A percentile compares a stretch with the other conserved stretches of the same genome.
phyloP scores from a whole-genome alignment of 2,329 filamentous ascomycete genomes.

The Massarina eburnea region DNA sequence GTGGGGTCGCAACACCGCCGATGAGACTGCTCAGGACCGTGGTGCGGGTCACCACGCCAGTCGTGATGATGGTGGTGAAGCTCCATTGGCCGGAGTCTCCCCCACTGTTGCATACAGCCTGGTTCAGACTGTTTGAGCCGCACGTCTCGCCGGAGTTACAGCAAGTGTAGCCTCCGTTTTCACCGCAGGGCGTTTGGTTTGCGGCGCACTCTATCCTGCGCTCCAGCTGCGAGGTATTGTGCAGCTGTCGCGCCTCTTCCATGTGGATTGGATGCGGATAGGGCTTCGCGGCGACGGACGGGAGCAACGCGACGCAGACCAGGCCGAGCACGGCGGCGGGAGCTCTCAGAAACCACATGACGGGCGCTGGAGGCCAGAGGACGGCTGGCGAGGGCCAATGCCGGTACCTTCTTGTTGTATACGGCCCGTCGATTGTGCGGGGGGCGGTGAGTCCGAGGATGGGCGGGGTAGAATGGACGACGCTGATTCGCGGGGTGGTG shows the following conservation, averaged over 20 bases:
- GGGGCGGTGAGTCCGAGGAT: constrained; percentile 13
- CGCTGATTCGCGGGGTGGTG: constrained; percentile 15
- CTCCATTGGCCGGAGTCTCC: constrained; percentile 52
- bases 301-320: constrained; percentile 49
- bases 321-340: constrained; percentile 65
- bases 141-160: constrained; percentile 34
- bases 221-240: constrained; percentile 34
- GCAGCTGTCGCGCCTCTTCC: constrained; percentile 26
- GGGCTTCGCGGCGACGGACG: constrained; percentile 53
- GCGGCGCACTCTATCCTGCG: constrained; percentile 19
- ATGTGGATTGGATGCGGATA: constrained; percentile 31
- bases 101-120: constrained; percentile 36
- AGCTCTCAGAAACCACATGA: constrained; percentile 53
- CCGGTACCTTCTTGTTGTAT: constrained; percentile 1
- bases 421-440: constrained; percentile 11
- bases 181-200: constrained; percentile 34
- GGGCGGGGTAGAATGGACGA: constrained; percentile 15
- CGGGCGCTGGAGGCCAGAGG: constrained; percentile 8
- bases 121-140: constrained; percentile 35
- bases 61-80: constrained; percentile 60
- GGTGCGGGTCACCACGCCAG: constrained; percentile 56
- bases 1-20: constrained; percentile 14
- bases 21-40: constrained; percentile 52
- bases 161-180: constrained; percentile 35
- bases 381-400: not conserved